phyloP scores from a whole-genome alignment of 495 filamentous ascomycete species.

The Glonium stellatum region DNA sequence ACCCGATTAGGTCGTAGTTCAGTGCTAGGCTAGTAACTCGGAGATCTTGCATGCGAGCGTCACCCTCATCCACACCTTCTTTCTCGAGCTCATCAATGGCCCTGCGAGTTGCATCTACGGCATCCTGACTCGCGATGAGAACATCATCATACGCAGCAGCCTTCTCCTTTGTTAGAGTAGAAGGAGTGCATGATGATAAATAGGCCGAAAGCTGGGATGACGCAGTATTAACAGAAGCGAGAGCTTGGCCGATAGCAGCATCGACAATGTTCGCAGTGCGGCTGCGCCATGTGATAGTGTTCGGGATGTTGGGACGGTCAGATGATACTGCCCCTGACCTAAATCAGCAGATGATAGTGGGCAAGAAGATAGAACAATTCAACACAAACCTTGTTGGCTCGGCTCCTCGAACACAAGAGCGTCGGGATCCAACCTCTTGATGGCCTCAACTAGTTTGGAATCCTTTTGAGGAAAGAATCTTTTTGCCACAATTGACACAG shows the following conservation, averaged over 20 bases:
- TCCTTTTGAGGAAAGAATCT: constrained; percentile 63
- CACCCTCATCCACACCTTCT: constrained; percentile 78
- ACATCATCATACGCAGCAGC: constrained; percentile 87
- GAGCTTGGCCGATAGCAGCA: constrained; percentile 76
- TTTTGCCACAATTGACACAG: constrained; percentile 68
- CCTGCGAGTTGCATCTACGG: constrained; percentile 83
- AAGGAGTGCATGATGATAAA: constrained; percentile 50
- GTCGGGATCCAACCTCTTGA: constrained; percentile 67
- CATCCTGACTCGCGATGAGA: constrained; percentile 85
- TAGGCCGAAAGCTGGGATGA: constrained; percentile 51
- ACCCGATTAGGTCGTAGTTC: constrained; percentile 86
- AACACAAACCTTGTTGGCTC: constrained; percentile 38
- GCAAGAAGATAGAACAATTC: neutral
- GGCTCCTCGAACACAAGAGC: constrained; percentile 55
- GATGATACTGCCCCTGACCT: constrained; percentile 20
- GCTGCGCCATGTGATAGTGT: constrained; percentile 79
- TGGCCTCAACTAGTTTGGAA: constrained; percentile 51
- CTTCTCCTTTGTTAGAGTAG: constrained; percentile 46
- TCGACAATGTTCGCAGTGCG: constrained; percentile 85
- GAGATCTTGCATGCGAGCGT: constrained; percentile 83
- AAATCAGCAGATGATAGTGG: constrained; percentile 28
- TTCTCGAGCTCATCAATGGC: constrained; percentile 81
- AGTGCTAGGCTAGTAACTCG: constrained; percentile 89
- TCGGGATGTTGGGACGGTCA: constrained; percentile 44
- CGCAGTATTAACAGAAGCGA: constrained; percentile 51